A percentile compares a stretch with the other conserved stretches of the same genome.
phyloP scores from a whole-genome alignment of 768 basidiomycete genomes.

The Termitomyces bulborhizus region DNA sequence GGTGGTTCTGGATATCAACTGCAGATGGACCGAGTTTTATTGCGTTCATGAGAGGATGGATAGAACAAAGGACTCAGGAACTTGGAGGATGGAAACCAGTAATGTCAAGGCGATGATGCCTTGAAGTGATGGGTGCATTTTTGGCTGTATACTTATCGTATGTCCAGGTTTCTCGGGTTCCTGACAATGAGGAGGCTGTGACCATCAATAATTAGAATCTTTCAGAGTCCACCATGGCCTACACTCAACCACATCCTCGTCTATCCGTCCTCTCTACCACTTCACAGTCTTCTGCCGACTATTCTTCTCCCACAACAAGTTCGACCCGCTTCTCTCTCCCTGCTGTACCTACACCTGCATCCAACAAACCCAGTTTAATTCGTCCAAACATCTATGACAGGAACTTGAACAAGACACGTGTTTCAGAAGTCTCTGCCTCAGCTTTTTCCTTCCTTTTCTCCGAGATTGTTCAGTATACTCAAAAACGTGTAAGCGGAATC shows the following conservation, averaged over 20 bases:
- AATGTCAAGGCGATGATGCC: conserved; percentile 1
- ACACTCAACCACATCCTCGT: conserved; percentile 58
- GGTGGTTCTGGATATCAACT: conserved; percentile 61
- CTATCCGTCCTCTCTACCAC: conserved; percentile 64
- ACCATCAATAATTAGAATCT: neutral
- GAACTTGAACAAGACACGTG: conserved; percentile 80
- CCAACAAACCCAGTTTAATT: conserved; percentile 28
- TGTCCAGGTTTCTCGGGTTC: neutral
- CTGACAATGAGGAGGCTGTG: neutral
- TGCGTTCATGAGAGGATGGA: conserved; percentile 21
- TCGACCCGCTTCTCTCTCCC: conserved; percentile 70
- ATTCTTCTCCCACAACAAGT: conserved; percentile 49
- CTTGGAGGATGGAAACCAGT: neutral
- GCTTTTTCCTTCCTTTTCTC: conserved; percentile 91
- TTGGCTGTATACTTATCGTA: neutral
- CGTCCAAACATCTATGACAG: conserved; percentile 87
- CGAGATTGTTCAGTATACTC: conserved; percentile 93
- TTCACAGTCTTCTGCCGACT: conserved; percentile 46
- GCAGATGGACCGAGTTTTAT: conserved; percentile 40
- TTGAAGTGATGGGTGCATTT: neutral
- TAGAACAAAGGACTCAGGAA: neutral
- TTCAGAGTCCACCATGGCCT: conserved; percentile 30
- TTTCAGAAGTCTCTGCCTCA: conserved; percentile 74
- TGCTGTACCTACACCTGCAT: conserved; percentile 24
- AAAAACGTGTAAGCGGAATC: conserved; percentile 91